Conservation (phyloP, 441 rosid species). For the Pelargonium exstipulatum region DNA sequence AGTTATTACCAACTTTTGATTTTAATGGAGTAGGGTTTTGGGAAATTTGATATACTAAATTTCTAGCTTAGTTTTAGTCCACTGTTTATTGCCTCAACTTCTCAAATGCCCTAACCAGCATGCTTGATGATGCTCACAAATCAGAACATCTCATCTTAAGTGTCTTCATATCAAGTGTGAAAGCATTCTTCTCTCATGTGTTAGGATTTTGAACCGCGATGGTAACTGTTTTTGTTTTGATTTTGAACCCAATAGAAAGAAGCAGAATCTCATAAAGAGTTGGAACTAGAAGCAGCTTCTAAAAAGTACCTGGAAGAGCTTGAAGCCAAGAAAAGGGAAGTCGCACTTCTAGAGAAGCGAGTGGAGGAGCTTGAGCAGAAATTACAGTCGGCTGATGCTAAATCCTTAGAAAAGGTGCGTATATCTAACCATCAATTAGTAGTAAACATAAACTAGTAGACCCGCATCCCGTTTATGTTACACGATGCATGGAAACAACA, state of each 20-base stretch:
- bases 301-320: conserved; percentile 59
- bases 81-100: not conserved
- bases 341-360: conserved; percentile 43
- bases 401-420: conserved; percentile 49
- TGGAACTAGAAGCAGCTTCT: conserved; percentile 51
- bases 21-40: no score
- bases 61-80: not conserved
- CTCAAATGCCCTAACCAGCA: no score
- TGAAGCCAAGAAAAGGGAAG: conserved; percentile 57
- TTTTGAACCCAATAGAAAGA: conserved; percentile 40
- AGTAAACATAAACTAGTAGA: not conserved
- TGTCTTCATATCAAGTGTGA: not conserved
- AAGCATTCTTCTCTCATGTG: not conserved
- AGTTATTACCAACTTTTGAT: not conserved
- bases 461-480: not conserved
- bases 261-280: conserved; percentile 40
- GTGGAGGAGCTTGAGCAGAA: conserved; percentile 67
- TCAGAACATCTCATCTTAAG: not conserved
- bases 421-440: conserved; percentile 4
- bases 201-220: not conserved
- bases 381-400: conserved; percentile 53
- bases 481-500: not conserved
- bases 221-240: conserved; percentile 1
- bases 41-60: no score
- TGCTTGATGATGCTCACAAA: not conserved